Conservation (phyloP, 2,329 filamentous ascomycete species). For the Pseudogymnoascus sp. region DNA sequence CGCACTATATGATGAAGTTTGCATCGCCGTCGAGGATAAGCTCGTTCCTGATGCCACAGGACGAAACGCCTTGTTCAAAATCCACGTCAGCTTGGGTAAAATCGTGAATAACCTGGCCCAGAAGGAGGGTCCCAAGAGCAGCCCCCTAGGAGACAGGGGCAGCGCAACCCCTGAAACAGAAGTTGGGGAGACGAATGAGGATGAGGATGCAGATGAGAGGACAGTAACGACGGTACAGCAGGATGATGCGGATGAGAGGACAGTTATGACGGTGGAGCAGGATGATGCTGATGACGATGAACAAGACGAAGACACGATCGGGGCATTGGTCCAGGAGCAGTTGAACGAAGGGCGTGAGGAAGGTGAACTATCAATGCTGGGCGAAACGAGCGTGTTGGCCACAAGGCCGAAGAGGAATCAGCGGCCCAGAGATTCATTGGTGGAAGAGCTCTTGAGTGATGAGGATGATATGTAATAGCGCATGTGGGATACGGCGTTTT, state of each 20-base stretch:
- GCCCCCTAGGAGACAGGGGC: constrained; percentile 25
- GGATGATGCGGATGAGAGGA: constrained; percentile 26
- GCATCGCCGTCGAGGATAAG: constrained; percentile 57
- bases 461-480: constrained; percentile 21
- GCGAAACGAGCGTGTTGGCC: background rate
- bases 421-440: constrained; percentile 19
- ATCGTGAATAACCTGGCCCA: constrained; percentile 46
- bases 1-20: constrained; percentile 50
- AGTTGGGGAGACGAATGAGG: constrained; percentile 32
- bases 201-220: constrained; percentile 35
- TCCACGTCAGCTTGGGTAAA: constrained; percentile 61
- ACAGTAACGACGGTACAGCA: constrained; percentile 38
- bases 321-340: background rate
- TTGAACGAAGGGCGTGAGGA: background rate
- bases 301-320: constrained; percentile 8
- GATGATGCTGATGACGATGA: background rate
- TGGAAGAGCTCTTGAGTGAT: constrained; percentile 28
- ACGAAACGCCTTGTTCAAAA: constrained; percentile 60
- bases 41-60: constrained; percentile 54
- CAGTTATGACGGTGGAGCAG: constrained; percentile 15
- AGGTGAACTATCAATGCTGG: background rate
- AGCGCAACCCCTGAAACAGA: constrained; percentile 29
- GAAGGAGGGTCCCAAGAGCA: constrained; percentile 29
- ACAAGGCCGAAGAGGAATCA: background rate
- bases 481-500: background rate